Evolutionary conservation across 2,329 filamentous ascomycete species (phyloP).

Genomic region (Colletotrichum sojae): DNA sequence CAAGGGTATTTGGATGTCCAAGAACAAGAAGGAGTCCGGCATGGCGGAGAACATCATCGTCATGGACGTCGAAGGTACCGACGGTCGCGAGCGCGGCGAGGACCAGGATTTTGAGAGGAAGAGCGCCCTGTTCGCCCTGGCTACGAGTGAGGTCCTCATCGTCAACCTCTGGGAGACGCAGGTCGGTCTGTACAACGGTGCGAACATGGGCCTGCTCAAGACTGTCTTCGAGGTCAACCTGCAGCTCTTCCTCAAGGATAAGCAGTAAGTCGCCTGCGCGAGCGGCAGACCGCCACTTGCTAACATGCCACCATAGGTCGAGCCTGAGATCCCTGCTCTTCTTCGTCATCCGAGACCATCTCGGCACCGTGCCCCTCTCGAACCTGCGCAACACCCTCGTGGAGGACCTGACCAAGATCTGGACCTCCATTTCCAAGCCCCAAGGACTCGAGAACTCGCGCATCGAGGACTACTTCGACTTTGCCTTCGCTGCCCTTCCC

Average conservation of each 20-base stretch:
- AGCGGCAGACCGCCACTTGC: constrained; percentile 11
- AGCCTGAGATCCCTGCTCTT: constrained; percentile 93
- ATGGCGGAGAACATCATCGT: constrained; percentile 99
- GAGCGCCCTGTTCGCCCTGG: constrained; percentile 95
- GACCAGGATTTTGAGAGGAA: constrained; percentile 99
- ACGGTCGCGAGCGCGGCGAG: constrained; percentile 95
- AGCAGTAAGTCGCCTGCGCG: constrained; percentile 73
- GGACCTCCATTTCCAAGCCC: constrained; percentile 93
- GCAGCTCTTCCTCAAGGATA: constrained; percentile 96
- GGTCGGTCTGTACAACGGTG: constrained; percentile 96
- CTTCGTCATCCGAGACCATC: constrained; percentile 98
- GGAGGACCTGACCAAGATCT: constrained; percentile 92
- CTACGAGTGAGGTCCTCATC: constrained; percentile 97
- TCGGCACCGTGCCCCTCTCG: constrained; percentile 89
- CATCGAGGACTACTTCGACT: constrained; percentile 99
- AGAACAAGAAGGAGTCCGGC: constrained; percentile 81
- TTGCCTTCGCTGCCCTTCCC: constrained; percentile 93
- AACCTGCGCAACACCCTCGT: constrained; percentile 93
- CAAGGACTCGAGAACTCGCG: constrained; percentile 87
- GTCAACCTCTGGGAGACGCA: constrained; percentile 99
- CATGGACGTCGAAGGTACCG: constrained; percentile 99
- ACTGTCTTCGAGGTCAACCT: constrained; percentile 99
- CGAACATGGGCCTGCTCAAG: constrained; percentile 98
- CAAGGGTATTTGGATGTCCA: constrained; percentile 99
- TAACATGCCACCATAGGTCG: constrained; percentile 67